phyloP scores from a whole-genome alignment of 805 yeast species.

The Blastobotrys terrestris region DNA sequence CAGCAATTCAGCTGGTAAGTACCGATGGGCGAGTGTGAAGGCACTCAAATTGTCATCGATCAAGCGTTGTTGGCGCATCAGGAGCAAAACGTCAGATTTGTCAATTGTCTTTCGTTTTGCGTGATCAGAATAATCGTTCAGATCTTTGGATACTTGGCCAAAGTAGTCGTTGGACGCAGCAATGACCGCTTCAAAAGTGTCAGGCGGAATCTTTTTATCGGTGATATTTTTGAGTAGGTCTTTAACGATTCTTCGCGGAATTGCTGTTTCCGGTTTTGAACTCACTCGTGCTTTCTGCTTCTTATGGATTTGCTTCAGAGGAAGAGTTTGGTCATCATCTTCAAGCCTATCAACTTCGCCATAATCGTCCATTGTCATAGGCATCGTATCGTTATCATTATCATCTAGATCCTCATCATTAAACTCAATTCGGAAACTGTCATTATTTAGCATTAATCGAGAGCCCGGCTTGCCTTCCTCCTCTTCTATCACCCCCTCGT shows the following conservation, averaged over 20 bases:
- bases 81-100: slow-evolving; percentile 22
- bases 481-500: neutral
- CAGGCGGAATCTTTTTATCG: slow-evolving; percentile 11
- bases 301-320: neutral
- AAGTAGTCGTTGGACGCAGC: slow-evolving; percentile 28
- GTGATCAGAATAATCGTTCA: slow-evolving; percentile 32
- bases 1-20: slow-evolving; percentile 29
- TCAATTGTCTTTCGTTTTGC: slow-evolving; percentile 27
- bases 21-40: slow-evolving; percentile 26
- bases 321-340: slow-evolving; percentile 4
- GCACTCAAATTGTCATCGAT: slow-evolving; percentile 16
- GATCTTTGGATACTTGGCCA: slow-evolving; percentile 25
- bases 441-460: neutral
- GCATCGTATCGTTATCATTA: neutral
- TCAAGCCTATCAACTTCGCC: neutral
- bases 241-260: slow-evolving; percentile 14
- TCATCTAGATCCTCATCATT: neutral
- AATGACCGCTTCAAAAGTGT: slow-evolving; percentile 21
- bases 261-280: slow-evolving; percentile 6
- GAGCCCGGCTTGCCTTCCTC: neutral
- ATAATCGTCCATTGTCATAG: slow-evolving; percentile 6
- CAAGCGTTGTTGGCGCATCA: slow-evolving; percentile 31
- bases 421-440: slow-evolving; percentile 1
- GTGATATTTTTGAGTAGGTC: slow-evolving; percentile 14
- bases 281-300: neutral